Conservation (phyloP, 2,329 filamentous ascomycete genomes). For the Xylariomycetidae sp. region DNA sequence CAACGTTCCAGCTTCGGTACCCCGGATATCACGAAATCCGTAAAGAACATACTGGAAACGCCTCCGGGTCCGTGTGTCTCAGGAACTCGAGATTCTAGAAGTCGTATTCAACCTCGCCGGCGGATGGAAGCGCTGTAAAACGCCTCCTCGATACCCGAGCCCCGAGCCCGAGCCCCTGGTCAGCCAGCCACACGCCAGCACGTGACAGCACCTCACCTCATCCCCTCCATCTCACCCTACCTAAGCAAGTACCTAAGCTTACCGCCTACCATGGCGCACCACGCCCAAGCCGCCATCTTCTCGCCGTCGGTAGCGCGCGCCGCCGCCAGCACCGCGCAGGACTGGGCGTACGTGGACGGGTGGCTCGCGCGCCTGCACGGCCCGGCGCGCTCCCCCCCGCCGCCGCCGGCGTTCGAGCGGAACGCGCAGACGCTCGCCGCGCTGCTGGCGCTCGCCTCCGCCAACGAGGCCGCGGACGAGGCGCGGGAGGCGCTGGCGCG, state of each 20-base stretch:
- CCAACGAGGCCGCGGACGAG: conserved; percentile 75
- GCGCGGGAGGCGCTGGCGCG: conserved; percentile 52
- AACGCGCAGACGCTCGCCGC: conserved; percentile 76
- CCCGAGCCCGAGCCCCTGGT: no score
- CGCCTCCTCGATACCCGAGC: no score
- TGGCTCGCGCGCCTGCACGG: conserved; percentile 68
- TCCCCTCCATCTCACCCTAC: not conserved
- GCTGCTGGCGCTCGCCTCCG: conserved; percentile 65
- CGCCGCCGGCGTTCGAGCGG: conserved; percentile 70
- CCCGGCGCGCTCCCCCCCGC: not conserved
- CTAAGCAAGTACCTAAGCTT: no score
- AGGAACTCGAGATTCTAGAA: no score
- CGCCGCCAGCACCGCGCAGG: conserved; percentile 75
- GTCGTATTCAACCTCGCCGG: no score
- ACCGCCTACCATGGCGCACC: conserved; percentile 26
- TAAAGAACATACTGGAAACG: no score
- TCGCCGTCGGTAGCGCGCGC: conserved; percentile 64
- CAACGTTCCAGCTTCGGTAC: no score
- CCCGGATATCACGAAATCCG: no score
- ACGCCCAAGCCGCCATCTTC: conserved; percentile 48
- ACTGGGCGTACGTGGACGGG: conserved; percentile 82
- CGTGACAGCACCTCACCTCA: no score
- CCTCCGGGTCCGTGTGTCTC: no score
- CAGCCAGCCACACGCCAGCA: no score
- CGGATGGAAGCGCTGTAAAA: no score